Evolutionary conservation across 1,284 basidiomycete species (phyloP).

Genomic region (Macrocybe sp.): DNA sequence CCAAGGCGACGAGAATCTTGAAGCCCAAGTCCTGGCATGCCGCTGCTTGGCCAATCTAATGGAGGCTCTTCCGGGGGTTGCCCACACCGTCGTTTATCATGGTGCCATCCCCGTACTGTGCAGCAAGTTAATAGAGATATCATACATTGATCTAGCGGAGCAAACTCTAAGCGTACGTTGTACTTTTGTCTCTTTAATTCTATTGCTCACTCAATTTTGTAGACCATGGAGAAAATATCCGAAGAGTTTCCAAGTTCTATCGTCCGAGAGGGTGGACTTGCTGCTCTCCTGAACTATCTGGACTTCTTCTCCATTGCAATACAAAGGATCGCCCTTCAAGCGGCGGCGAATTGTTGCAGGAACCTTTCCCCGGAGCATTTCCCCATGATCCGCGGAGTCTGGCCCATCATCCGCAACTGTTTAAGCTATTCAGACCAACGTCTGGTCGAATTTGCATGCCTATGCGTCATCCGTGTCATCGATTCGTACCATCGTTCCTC

Average conservation of each 20-base stretch:
- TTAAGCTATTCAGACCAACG: conserved; percentile 89
- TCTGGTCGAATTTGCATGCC: conserved; percentile 88
- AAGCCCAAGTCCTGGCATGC: conserved; percentile 90
- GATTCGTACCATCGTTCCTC: conserved; percentile 86
- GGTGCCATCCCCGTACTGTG: conserved; percentile 93
- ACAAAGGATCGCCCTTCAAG: conserved; percentile 93
- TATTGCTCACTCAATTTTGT: conserved; percentile 8
- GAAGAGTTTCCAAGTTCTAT: conserved; percentile 94
- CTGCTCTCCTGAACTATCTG: conserved; percentile 87
- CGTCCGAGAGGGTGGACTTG: conserved; percentile 88
- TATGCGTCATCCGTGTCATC: conserved; percentile 89
- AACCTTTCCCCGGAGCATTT: conserved; percentile 86
- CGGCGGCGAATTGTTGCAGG: conserved; percentile 92
- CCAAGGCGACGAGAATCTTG: conserved; percentile 81
- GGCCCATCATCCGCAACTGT: conserved; percentile 90
- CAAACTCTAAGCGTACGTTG: conserved; percentile 89
- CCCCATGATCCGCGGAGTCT: conserved; percentile 81
- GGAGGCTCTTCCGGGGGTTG: conserved; percentile 92
- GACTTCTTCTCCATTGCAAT: conserved; percentile 98
- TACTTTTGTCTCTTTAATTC: conserved; percentile 14
- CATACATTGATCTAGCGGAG: conserved; percentile 94
- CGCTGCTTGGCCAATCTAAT: conserved; percentile 93
- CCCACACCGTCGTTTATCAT: conserved; percentile 92
- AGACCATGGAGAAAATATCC: conserved; percentile 97
- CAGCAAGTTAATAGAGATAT: conserved; percentile 93